These are phyloP conservation scores for Mycena galopus DNA, from an alignment of 768 basidiomycete species.

Conservation along the genomic window DNA sequence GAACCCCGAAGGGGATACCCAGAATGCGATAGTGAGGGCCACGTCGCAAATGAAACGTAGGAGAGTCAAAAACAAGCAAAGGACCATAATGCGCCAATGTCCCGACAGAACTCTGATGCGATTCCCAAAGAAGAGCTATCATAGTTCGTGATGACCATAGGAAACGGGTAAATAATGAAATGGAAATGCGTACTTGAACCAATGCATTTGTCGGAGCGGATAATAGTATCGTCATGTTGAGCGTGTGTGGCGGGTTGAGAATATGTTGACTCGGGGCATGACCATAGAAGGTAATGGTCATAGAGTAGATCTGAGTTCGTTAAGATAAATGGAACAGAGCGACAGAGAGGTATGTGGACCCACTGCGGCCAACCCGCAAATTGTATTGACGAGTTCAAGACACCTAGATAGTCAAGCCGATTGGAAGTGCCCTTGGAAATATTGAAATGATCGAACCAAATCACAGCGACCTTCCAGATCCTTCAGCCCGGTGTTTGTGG, in stretches of 20 bases:
- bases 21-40: not conserved
- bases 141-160: no score
- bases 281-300: slow-evolving; percentile 8
- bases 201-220: not conserved
- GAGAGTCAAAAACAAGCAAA: not conserved
- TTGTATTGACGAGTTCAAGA: not conserved
- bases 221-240: not conserved
- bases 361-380: not conserved
- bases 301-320: not conserved
- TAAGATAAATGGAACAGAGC: not conserved
- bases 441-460: slow-evolving; percentile 3
- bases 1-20: no score
- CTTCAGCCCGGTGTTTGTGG: not conserved
- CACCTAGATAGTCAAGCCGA: not conserved
- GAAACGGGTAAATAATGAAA: no score
- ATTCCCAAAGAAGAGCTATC: slow-evolving; percentile 1
- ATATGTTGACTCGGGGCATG: not conserved
- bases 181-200: not conserved
- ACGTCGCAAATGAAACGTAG: not conserved
- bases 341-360: not conserved
- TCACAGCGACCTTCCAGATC: not conserved
- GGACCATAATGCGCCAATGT: not conserved
- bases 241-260: not conserved
- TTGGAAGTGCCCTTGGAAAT: not conserved
- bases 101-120: not conserved